Percentiles rank a stretch among this genome's conserved stretches.
Conservation (phyloP, 176 grass and related monocot genomes). For the Alloteropsis semialata region DNA sequence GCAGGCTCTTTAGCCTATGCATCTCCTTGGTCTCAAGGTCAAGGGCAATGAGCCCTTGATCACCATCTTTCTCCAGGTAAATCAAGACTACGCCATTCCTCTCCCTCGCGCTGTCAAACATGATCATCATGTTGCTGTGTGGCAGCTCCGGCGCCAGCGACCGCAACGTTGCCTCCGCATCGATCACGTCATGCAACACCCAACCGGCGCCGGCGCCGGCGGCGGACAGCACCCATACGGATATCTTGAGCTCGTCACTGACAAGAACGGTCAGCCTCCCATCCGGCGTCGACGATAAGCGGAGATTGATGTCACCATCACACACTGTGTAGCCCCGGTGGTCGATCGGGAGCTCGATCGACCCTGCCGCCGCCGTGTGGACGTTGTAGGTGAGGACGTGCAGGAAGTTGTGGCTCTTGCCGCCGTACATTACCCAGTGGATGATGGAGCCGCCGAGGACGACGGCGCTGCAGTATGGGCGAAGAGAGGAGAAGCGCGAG, state of each 20-base stretch:
- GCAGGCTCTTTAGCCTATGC: too few relatives aligned
- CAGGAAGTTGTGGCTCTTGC: not conserved
- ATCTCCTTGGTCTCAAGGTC: not conserved
- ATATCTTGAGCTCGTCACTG: not conserved
- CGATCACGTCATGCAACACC: not conserved
- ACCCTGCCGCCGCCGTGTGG: not conserved
- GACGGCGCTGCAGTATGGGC: not conserved
- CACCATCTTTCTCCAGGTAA: too few relatives aligned
- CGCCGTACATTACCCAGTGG: not conserved
- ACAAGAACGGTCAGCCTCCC: not conserved
- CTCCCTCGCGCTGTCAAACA: not conserved
- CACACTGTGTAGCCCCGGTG: not conserved
- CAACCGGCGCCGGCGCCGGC: not conserved
- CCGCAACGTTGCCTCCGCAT: not conserved
- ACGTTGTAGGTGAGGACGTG: not conserved
- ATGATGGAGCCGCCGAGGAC: not conserved
- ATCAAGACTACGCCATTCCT: not conserved
- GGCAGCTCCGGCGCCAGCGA: not conserved
- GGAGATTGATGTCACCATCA: not conserved
- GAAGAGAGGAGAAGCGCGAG: not conserved
- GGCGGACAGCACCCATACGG: not conserved
- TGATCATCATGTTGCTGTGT: too few relatives aligned
- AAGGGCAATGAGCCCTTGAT: not conserved
- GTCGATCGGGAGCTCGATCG: not conserved
- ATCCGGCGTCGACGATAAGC: not conserved